Percentiles rank a stretch among this genome's conserved stretches.
These are phyloP conservation scores for Rhizophora apiculata DNA, from an alignment of 345 rosid species.

Conservation along the genomic window DNA sequence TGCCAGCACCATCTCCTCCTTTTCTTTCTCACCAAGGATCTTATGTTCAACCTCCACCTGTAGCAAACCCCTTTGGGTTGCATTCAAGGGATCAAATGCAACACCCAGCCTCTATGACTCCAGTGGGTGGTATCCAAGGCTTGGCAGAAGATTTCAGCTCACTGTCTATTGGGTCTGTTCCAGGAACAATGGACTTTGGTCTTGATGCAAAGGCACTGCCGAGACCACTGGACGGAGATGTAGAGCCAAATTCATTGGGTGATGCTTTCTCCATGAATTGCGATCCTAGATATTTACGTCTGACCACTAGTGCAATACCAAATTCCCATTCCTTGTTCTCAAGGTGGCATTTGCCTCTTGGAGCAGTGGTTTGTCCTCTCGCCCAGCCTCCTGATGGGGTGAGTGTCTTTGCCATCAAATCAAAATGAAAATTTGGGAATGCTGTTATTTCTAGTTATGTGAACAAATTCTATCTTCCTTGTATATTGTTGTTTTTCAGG, in stretches of 20 bases:
- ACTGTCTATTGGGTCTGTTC: constrained; percentile 64
- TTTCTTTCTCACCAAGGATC: constrained; percentile 55
- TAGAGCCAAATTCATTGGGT: constrained; percentile 63
- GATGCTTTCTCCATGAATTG: constrained; percentile 78
- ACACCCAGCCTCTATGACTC: constrained; percentile 57
- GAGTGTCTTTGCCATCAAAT: constrained; percentile 29
- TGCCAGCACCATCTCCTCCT: constrained; percentile 41
- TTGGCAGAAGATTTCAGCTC: constrained; percentile 86
- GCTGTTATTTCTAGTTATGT: neutral
- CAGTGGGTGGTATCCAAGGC: constrained; percentile 62
- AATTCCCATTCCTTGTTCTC: constrained; percentile 85
- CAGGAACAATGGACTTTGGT: constrained; percentile 79
- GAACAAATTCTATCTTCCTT: constrained; percentile 14
- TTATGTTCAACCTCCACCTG: constrained; percentile 42
- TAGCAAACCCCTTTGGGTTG: constrained; percentile 38
- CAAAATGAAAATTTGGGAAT: constrained; percentile 12
- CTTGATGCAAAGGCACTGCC: constrained; percentile 77
- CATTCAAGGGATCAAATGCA: constrained; percentile 54
- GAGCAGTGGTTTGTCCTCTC: constrained; percentile 98
- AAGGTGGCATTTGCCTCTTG: constrained; percentile 98
- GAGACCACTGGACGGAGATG: constrained; percentile 94
- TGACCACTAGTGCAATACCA: constrained; percentile 84
- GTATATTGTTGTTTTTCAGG: constrained; percentile 46
- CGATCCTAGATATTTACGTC: constrained; percentile 73
- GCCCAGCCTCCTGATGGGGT: constrained; percentile 96